Evolutionary conservation across 1,139 yeast genomes (phyloP).

Genomic region (Blastobotrys niveus): DNA sequence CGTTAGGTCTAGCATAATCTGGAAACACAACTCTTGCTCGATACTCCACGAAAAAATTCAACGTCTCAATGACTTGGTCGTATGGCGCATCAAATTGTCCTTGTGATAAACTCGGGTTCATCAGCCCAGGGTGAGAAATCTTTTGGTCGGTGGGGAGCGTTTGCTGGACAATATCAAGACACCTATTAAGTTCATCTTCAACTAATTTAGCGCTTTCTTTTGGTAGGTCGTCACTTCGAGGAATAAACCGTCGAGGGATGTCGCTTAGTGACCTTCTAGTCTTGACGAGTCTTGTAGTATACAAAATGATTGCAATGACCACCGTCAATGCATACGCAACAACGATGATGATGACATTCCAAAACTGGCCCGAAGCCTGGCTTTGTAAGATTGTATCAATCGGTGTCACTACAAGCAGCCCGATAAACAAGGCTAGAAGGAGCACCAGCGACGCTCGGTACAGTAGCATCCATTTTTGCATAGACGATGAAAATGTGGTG

Average conservation of each 20-base stretch:
- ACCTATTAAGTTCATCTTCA: constrained; percentile 40
- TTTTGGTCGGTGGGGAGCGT: constrained; percentile 45
- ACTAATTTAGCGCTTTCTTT: constrained; percentile 40
- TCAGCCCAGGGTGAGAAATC: constrained; percentile 62
- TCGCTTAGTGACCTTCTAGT: constrained; percentile 58
- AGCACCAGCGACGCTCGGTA: constrained; percentile 49
- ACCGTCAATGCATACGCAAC: constrained; percentile 62
- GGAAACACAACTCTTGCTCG: constrained; percentile 44
- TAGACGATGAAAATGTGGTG: neutral
- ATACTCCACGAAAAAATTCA: constrained; percentile 35
- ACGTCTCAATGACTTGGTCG: constrained; percentile 50
- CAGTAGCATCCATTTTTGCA: constrained; percentile 3
- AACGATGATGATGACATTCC: constrained; percentile 71
- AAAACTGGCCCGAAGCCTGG: constrained; percentile 47
- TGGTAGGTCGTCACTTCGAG: constrained; percentile 63
- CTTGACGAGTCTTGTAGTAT: constrained; percentile 50
- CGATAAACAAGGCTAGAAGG: constrained; percentile 47
- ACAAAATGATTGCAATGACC: constrained; percentile 44
- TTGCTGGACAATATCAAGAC: constrained; percentile 44
- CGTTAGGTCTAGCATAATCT: constrained; percentile 36
- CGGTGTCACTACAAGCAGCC: constrained; percentile 61
- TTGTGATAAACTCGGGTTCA: constrained; percentile 39
- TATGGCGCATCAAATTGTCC: constrained; percentile 53
- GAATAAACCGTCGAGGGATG: constrained; percentile 71
- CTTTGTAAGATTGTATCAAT: constrained; percentile 73